Base-by-base conservation (phyloP, 768 basidiomycete species). In the Mycena indigotica region DNA sequence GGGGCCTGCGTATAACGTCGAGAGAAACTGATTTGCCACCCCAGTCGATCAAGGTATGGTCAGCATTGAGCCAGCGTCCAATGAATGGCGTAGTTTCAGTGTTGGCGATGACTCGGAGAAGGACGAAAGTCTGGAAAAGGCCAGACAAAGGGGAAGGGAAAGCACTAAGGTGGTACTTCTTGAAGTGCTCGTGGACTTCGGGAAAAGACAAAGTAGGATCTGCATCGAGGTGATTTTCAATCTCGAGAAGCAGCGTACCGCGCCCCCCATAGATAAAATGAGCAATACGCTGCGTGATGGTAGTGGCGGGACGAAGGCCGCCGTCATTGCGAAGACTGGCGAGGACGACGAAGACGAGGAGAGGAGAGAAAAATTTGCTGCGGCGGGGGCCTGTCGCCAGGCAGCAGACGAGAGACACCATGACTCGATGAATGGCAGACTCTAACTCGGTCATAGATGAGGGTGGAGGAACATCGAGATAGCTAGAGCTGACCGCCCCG, bases 331-430 rank as follows among this genome's bases (percentile, higher is more conserved):
- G 38, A 32, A 51, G 26, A 32, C 38, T 50, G 0, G 46, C 53
- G 25, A 54, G 24, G n/a, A 59, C 53, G 38, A 59, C n/a, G 40
- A 41, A 59, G 28, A 50, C 21, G 26, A 50, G 1, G 2, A 59
- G 28, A 2, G 58, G 53, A 0, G 49, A 55, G 24, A 41, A 53
- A 39, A 58, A 53, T 13, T 54, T 53, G 16, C 29, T 40, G 32
- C 8, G 5, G 38, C 4, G 48, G 53, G 2, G 21, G 39, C 26
- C 48, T 53, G 2, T 15, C 52, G 30, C 50, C 46, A 26, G 46
- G 6, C 51, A 49, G 2, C 17, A 21, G n/a, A 53, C 53, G 3
- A 58, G 52, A 1, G 53, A 23, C 3, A 54, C 39, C 8, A 54
- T 30, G 24, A 58, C 53, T 3, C 15, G 4, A 30, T 54, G 46